phyloP scores from a whole-genome alignment of 441 rosid species.

The Adansonia rubrostipa region DNA sequence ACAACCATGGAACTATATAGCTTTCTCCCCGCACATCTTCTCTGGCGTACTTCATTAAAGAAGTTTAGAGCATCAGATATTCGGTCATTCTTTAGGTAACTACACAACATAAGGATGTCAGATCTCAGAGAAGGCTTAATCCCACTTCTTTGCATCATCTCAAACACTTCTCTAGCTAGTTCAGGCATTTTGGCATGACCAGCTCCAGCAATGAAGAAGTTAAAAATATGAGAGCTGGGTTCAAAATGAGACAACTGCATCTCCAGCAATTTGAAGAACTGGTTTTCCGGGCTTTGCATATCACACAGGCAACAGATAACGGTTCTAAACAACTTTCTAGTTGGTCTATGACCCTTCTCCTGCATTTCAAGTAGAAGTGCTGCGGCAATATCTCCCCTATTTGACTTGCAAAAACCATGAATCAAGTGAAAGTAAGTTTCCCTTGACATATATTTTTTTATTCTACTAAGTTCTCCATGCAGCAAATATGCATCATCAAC shows the following conservation, averaged over 20 bases:
- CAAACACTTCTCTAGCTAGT: conserved; percentile 65
- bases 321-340: conserved; percentile 42
- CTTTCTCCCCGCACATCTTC: conserved; percentile 39
- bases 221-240: conserved; percentile 41
- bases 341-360: conserved; percentile 59
- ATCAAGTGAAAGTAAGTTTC: conserved; percentile 53
- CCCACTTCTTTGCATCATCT: conserved; percentile 62
- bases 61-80: conserved; percentile 65
- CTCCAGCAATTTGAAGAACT: conserved; percentile 48
- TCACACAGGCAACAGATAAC: conserved; percentile 56
- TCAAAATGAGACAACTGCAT: conserved; percentile 52
- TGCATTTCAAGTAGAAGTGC: conserved; percentile 80
- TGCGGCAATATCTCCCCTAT: conserved; percentile 65
- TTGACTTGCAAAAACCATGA: conserved; percentile 47
- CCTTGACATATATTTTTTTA: conserved; percentile 33
- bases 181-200: conserved; percentile 70
- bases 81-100: conserved; percentile 62
- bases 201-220: conserved; percentile 75
- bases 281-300: conserved; percentile 54
- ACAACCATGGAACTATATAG: conserved; percentile 52
- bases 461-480: conserved; percentile 46
- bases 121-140: conserved; percentile 47
- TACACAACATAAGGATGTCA: conserved; percentile 55
- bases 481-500: conserved; percentile 65
- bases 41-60: conserved; percentile 45